A percentile compares a stretch with the other conserved stretches of the same genome.
Conservation (phyloP, 345 rosid species). For the Schrenkiella parvula region DNA sequence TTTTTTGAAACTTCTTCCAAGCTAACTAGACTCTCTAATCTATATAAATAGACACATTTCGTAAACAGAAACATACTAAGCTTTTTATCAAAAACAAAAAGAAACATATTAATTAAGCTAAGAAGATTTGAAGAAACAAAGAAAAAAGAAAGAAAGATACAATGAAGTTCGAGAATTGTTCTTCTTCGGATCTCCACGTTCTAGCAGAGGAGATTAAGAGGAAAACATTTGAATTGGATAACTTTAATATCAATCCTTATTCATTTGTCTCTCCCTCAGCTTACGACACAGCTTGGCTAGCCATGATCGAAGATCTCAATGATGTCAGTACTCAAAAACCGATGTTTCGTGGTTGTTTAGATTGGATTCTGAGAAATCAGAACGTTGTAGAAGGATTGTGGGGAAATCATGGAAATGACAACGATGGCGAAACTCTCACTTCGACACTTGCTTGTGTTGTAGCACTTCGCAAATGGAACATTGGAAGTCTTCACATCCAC, state of each 20-base stretch:
- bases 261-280: conserved; percentile 41
- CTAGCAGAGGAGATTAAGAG: conserved; percentile 35
- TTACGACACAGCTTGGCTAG: conserved; percentile 61
- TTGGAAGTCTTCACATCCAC: conserved; percentile 6
- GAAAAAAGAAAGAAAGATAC: neutral
- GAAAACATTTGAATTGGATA: conserved; percentile 9
- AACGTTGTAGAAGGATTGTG: conserved; percentile 41
- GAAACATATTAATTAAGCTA: neutral
- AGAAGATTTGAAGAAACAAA: neutral
- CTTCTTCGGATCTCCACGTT: conserved; percentile 4
- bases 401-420: conserved; percentile 38
- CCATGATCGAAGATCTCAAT: conserved; percentile 43
- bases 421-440: conserved; percentile 30
- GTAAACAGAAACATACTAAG: neutral
- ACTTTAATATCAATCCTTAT: conserved; percentile 7
- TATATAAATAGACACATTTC: neutral
- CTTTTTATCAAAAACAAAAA: neutral
- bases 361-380: conserved; percentile 55
- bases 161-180: conserved; percentile 2
- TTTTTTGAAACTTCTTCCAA: neutral
- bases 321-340: conserved; percentile 19
- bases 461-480: conserved; percentile 48
- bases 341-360: conserved; percentile 48
- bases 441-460: conserved; percentile 52
- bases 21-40: neutral